phyloP scores from a whole-genome alignment of 2,329 filamentous ascomycete species.

The Ceratocystiopsis minuta region DNA sequence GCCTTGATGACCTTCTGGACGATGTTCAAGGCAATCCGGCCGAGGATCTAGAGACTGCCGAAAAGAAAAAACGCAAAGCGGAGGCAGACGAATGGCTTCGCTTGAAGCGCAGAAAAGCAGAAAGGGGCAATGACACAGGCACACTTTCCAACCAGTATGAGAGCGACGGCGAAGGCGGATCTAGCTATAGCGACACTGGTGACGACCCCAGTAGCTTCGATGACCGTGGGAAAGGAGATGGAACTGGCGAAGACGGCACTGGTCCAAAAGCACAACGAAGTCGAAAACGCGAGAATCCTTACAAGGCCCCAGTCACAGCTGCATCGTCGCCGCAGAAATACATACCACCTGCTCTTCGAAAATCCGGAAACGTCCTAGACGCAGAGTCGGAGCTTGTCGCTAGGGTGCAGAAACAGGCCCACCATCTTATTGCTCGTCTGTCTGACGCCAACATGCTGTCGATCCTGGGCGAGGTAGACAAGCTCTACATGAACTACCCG shows the following conservation, averaged over 20 bases:
- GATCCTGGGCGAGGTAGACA: constrained; percentile 66
- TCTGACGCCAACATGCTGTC: constrained; percentile 80
- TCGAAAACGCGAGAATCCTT: constrained; percentile 56
- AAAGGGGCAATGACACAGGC: constrained; percentile 5
- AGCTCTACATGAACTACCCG: constrained; percentile 65
- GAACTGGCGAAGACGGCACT: too few species aligned
- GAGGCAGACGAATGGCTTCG: constrained; percentile 44
- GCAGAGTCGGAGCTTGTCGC: constrained; percentile 47
- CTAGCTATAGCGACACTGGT: constrained; percentile 10
- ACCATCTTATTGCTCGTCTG: constrained; percentile 80
- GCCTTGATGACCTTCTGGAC: constrained; percentile 55
- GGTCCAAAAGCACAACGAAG: constrained; percentile 8
- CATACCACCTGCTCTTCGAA: constrained; percentile 68
- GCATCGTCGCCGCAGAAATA: constrained; percentile 46
- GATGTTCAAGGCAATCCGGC: constrained; percentile 24
- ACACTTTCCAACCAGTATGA: constrained; percentile 2
- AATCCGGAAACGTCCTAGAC: constrained; percentile 16
- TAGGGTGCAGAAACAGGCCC: constrained; percentile 59
- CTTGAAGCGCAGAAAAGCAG: constrained; percentile 34
- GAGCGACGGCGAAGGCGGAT: constrained; percentile 10
- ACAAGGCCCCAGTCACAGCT: constrained; percentile 49
- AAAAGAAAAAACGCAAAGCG: constrained; percentile 41
- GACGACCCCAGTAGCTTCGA: constrained; percentile 12
- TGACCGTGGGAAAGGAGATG: neutral
- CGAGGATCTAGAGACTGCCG: constrained; percentile 28